Evolutionary conservation across 75 land plant species (phyloP), one percentile per base, ranked within the genome.

Genomic region (Sequoia sempervirens): DNA sequence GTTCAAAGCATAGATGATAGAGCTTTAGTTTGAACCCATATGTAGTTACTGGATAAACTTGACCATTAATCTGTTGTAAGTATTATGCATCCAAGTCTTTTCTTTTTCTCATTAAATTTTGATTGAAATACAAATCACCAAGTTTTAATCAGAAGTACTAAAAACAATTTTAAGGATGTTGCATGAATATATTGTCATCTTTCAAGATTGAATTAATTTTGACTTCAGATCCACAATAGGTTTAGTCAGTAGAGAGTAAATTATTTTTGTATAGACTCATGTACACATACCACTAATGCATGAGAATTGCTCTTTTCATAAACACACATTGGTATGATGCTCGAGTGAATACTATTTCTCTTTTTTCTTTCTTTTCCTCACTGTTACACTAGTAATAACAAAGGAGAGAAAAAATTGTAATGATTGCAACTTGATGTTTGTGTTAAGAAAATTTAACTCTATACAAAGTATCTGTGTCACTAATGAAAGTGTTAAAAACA

Each of bases 21-120:
- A 18, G 26, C 87, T 50, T 46, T 84, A 34, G 28, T 43, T 17
- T 82, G 41, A 36, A 79, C 64, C 80, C 83, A 72, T 14, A 84
- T 53, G 32, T 82, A 46, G 52, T 56, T 82, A 18, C 15, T 81
- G 36, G 78, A 81, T 82, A 92, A 90, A 82, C 88, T 86, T 38
- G 79, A 85, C 13, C 41, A 83, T 54, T 53, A 83, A 50, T 83
- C 78, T 64, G 80, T 47, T 4, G 90, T 91, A 88, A 89, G 89
- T 80, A 78, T 45, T 41, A 64, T 64, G 68, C 81, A 12, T 46
- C 50, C 81, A 47, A 80, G 47, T 80, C 47, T 45, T 37, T 10
- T 72, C 0, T 7, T 75, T 75, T 75, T 75, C 45, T 5, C 18
- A 17, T 75, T 75, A 37, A 18, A 20, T 40, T 40, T 40, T 75